Evolutionary conservation across 768 basidiomycete species (phyloP), one percentile per base, ranked within the genome.

Genomic region (Tylopilus sp.): DNA sequence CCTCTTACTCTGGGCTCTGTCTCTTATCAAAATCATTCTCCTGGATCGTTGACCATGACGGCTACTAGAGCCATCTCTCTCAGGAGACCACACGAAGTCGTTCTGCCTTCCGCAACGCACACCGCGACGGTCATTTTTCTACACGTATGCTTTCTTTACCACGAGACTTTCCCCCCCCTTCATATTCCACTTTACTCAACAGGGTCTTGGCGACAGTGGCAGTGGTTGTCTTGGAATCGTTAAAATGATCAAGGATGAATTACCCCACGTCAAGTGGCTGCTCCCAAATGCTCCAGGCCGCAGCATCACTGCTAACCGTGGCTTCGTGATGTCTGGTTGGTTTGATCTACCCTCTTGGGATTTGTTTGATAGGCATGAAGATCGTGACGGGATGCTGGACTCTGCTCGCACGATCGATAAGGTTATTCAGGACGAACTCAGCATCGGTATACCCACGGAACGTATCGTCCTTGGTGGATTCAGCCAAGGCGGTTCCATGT

Each of bases 401-500:
- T 82, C 87, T 28, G 78, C 80, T 12, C 69, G 74, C 26, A 67
- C 76, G 23, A 74, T 97, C 58, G 84, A 83, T 60, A 71, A 79
- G 51, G 72, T 95, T 57, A 83, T 98, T 61, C 74, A 80, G 13
- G 74, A 77, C 2, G 94, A 98, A 68, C 73, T 94, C 18, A 81
- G 84, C 43, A 74, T 76, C 9, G 90, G 88, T 33, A 81, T 86
- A 47, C 76, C 82, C 9, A 71, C 86, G 21, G 74, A 76, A 49
- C 80, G 87, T 43, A 88, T 95, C 59, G 78, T 95, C 31, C 69
- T 97, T 22, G 92, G 91, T 33, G 94, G 94, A 10, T 95, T 95
- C 71, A 87, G 84, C 54, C 93, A 97, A 67, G 92, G 91, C 31
- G 89, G 76, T 42, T 81, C 86, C 20, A 85, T 95, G 76, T 77